phyloP scores from a whole-genome alignment of 345 rosid species.

The Salix suchowensis region DNA sequence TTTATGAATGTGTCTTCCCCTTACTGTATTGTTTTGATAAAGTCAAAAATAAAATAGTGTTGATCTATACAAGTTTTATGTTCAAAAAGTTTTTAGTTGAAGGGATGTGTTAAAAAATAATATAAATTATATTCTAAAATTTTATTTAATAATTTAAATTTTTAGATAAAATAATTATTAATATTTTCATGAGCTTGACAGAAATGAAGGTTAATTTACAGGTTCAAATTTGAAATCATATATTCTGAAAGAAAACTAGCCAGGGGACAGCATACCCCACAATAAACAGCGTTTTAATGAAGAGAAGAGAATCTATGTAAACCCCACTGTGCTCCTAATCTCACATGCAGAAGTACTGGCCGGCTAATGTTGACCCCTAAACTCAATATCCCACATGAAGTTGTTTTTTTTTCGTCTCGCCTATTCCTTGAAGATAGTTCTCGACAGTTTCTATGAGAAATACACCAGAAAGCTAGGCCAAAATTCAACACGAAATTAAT shows the following conservation, averaged over 20 bases:
- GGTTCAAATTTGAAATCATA: background rate
- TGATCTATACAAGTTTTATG: no score
- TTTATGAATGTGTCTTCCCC: no score
- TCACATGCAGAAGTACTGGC: conserved; percentile 32
- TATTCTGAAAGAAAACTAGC: background rate
- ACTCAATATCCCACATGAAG: background rate
- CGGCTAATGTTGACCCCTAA: background rate
- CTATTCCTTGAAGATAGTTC: background rate
- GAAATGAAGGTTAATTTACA: background rate
- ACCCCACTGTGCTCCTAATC: conserved; percentile 15
- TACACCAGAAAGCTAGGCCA: background rate
- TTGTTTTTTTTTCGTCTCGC: background rate
- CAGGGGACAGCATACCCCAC: background rate
- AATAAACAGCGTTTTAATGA: conserved; percentile 7
- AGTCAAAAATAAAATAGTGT: no score
- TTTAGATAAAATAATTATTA: no score
- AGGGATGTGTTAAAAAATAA: no score
- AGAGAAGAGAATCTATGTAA: conserved; percentile 5
- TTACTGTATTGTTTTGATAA: no score
- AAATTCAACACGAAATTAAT: background rate
- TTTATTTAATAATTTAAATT: no score
- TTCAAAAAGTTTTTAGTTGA: no score
- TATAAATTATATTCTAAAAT: no score
- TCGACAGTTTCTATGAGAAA: background rate
- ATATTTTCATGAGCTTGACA: background rate